phyloP scores from a whole-genome alignment of 345 rosid species.

The Hibiscus mutabilis region DNA sequence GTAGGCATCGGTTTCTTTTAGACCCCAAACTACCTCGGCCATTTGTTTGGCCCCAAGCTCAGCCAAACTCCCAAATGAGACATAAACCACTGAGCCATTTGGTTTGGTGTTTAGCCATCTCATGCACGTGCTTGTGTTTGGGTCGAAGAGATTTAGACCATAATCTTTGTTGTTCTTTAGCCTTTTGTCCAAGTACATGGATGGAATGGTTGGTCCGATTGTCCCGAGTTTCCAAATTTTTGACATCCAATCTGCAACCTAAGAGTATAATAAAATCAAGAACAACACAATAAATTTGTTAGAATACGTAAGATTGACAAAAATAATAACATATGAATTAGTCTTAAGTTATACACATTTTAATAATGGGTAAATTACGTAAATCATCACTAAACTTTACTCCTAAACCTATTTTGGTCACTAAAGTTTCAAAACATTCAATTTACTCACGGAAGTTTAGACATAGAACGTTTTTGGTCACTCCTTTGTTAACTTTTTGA shows the following conservation, averaged over 20 bases:
- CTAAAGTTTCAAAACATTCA: too few relatives aligned
- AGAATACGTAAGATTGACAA: too few relatives aligned
- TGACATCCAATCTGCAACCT: constrained; percentile 37
- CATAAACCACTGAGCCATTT: constrained; percentile 32
- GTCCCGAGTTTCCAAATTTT: constrained; percentile 12
- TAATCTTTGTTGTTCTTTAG: constrained; percentile 27
- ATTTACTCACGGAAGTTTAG: too few relatives aligned
- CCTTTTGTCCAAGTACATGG: constrained; percentile 41
- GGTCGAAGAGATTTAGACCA: constrained; percentile 7
- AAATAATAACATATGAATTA: too few relatives aligned
- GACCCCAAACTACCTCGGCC: constrained; percentile 39
- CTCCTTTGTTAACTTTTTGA: too few relatives aligned
- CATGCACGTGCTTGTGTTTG: constrained; percentile 22
- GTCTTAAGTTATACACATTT: too few relatives aligned
- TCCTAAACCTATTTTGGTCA: too few relatives aligned
- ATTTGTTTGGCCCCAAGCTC: constrained; percentile 35
- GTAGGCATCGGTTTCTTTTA: constrained; percentile 22
- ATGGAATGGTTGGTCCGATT: constrained; percentile 45
- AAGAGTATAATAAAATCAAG: neutral
- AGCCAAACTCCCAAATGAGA: constrained; percentile 44
- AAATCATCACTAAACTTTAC: too few relatives aligned
- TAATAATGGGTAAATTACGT: too few relatives aligned
- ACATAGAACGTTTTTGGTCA: too few relatives aligned
- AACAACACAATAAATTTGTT: too few relatives aligned
- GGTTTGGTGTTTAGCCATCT: constrained; percentile 39